Percentiles rank a stretch among this genome's conserved stretches.
These are phyloP conservation scores for Erythrobasidium hasegawianum DNA, from an alignment of 1,284 basidiomycete species.

Conservation along the genomic window DNA sequence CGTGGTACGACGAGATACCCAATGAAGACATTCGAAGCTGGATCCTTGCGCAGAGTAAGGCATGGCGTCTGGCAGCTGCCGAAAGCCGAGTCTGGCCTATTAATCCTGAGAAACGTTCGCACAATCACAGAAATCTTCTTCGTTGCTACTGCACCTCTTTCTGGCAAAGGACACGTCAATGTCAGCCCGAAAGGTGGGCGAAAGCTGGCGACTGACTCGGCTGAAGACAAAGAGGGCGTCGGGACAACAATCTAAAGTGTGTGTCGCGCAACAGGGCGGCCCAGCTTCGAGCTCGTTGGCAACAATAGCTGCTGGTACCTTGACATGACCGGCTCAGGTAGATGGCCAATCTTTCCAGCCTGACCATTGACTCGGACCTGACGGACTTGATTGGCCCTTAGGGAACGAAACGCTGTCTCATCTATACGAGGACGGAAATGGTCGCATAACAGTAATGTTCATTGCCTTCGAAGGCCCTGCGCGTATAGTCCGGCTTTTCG, in stretches of 20 bases:
- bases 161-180: slow-evolving; percentile 37
- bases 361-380: neutral
- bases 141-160: slow-evolving; percentile 37
- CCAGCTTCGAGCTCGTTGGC: slow-evolving; percentile 34
- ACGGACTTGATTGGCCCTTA: neutral
- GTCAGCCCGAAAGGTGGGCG: slow-evolving; percentile 31
- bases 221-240: no score
- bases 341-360: neutral
- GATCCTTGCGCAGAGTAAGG: slow-evolving; percentile 29
- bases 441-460: slow-evolving; percentile 38
- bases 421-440: slow-evolving; percentile 35
- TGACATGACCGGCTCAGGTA: slow-evolving; percentile 36
- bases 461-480: slow-evolving; percentile 38
- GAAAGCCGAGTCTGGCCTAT: neutral
- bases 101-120: neutral
- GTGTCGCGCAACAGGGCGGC: neutral
- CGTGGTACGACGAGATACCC: slow-evolving; percentile 40
- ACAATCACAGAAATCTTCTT: slow-evolving; percentile 31
- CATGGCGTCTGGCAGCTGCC: neutral
- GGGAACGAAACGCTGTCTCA: slow-evolving; percentile 41
- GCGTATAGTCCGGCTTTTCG: slow-evolving; percentile 40
- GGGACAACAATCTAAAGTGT: no score
- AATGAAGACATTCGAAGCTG: slow-evolving; percentile 21
- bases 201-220: neutral
- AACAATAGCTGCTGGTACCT: slow-evolving; percentile 37